These are phyloP conservation scores for Arthrinium puccinioides DNA, from an alignment of 2,329 filamentous ascomycete genomes.

Conservation along the genomic window DNA sequence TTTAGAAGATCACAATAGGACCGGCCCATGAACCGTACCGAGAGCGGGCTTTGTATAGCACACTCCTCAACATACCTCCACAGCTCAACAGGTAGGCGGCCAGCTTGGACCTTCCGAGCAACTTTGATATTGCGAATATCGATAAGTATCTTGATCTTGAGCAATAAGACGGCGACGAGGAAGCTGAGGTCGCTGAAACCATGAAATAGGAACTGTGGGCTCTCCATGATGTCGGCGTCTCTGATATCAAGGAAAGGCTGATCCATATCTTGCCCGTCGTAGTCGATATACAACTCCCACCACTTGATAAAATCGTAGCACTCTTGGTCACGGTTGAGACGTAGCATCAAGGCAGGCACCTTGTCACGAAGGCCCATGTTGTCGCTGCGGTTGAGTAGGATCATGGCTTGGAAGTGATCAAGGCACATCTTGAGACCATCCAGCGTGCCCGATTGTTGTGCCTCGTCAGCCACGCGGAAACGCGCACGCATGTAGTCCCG, in stretches of 20 bases:
- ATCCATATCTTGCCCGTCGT: slow-evolving; percentile 26
- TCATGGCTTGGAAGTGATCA: slow-evolving; percentile 33
- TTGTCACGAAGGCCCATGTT: slow-evolving; percentile 33
- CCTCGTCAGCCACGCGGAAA: slow-evolving; percentile 20
- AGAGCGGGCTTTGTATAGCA: slow-evolving; percentile 16
- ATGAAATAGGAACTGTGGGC: slow-evolving; percentile 3
- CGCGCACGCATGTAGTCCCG: slow-evolving; percentile 36
- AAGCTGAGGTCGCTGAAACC: slow-evolving; percentile 6
- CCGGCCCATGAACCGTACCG: slow-evolving; percentile 7
- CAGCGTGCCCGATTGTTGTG: slow-evolving; percentile 24
- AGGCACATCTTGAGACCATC: slow-evolving; percentile 28
- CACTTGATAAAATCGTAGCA: slow-evolving; percentile 36
- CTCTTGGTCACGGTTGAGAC: slow-evolving; percentile 42
- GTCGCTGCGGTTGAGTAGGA: slow-evolving; percentile 36
- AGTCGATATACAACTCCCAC: slow-evolving; percentile 19
- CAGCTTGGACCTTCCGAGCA: slow-evolving; percentile 10
- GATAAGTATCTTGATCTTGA: slow-evolving; percentile 20
- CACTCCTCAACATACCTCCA: slow-evolving; percentile 11
- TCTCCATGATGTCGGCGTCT: slow-evolving; percentile 14
- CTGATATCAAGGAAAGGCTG: slow-evolving; percentile 16
- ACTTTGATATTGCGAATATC: slow-evolving; percentile 18
- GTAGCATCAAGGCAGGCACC: slow-evolving; percentile 33
- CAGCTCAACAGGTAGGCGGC: slow-evolving; percentile 12
- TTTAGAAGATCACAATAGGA: slow-evolving; percentile 1
- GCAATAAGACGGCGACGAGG: slow-evolving; percentile 10